Percentiles rank a stretch among this genome's conserved stretches.
Evolutionary conservation across 2,329 filamentous ascomycete species (phyloP).

Genomic region (Colletotrichum sp.): DNA sequence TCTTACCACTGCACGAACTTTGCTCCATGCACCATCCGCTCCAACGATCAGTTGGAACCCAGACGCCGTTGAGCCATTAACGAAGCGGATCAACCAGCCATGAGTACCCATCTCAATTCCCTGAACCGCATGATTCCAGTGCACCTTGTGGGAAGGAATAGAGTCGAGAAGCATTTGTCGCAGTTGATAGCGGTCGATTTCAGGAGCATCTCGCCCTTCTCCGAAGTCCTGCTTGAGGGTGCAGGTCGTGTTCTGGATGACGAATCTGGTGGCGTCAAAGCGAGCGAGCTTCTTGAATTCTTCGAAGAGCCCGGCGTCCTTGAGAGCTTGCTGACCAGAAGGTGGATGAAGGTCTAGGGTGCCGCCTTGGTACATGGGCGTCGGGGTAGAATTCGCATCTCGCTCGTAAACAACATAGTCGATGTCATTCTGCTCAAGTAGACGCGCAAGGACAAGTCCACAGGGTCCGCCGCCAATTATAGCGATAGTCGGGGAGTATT

Average conservation of each 20-base stretch:
- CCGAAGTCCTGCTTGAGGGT: conserved; percentile 1
- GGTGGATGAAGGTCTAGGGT: conserved; percentile 54
- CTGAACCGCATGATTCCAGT: conserved; percentile 32
- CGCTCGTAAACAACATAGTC: conserved; percentile 41
- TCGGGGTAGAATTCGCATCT: neutral
- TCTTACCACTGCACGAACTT: neutral
- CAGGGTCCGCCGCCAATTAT: conserved; percentile 51
- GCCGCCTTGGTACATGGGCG: conserved; percentile 36
- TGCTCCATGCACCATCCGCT: conserved; percentile 10
- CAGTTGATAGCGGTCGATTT: conserved; percentile 42
- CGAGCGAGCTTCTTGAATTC: conserved; percentile 44
- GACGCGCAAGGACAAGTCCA: conserved; percentile 50
- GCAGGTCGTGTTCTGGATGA: neutral
- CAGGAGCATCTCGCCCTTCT: conserved; percentile 31
- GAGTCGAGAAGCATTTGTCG: conserved; percentile 35
- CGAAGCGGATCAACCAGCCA: neutral
- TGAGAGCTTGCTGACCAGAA: conserved; percentile 49
- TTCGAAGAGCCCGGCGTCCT: conserved; percentile 46
- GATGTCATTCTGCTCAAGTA: conserved; percentile 45
- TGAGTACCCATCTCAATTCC: neutral
- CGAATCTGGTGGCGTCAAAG: conserved; percentile 22
- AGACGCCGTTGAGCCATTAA: neutral
- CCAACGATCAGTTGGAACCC: conserved; percentile 5
- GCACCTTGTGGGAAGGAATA: conserved; percentile 35
- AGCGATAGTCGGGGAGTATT: conserved; percentile 34